Evolutionary conservation across 495 filamentous ascomycete genomes (phyloP), one percentile per base, ranked within the genome.

Genomic region (Podospora appendiculata): DNA sequence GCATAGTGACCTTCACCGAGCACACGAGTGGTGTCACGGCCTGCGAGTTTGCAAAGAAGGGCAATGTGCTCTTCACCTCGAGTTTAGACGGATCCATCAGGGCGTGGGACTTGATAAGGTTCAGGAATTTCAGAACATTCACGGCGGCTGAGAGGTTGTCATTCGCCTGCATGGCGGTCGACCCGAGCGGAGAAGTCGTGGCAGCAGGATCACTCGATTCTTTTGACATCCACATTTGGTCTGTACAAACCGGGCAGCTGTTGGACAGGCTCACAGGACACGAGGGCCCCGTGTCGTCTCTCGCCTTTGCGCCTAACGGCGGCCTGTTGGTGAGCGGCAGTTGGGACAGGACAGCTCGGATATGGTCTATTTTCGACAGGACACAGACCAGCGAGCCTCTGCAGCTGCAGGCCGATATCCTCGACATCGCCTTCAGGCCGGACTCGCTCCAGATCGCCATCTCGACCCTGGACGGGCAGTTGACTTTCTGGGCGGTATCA

Each of bases 191-290:
- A 48, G 93, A 98, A 63, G 85, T 98, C 8, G 84, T 98, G 35
- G 96, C 92, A 58, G 93, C 93, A 8, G 93, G 94, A 1, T 96
- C 90, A 32, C 76, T 94, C 11, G 93, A 96, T 66, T 94, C 89
- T 17, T 97, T 97, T 57, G 90, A 97, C 66, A 89, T 98, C 43
- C 90, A 97, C 62, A 84, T 96, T 41, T 98, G 93, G 93, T 95
- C 89, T 36, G 93, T 98, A 14, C 94, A 98, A 66, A 98, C 93
- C 4, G 93, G 93, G 9, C 93, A 98, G 65, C 75, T 97, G 43
- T 81, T 98, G 5, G 93, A 98, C 60, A 85, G 85, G 53, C 77
- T 98, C 12, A 77, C 90, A 8, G 93, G 94, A 8, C 93, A 98
- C 58, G 93, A 97, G 68, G 93, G 92, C 0, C 93, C 94, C 10